Percentiles rank a stretch among this genome's conserved stretches.
These are phyloP conservation scores for Grigorovia jiainica DNA, from an alignment of 805 yeast genomes.

Conservation along the genomic window DNA sequence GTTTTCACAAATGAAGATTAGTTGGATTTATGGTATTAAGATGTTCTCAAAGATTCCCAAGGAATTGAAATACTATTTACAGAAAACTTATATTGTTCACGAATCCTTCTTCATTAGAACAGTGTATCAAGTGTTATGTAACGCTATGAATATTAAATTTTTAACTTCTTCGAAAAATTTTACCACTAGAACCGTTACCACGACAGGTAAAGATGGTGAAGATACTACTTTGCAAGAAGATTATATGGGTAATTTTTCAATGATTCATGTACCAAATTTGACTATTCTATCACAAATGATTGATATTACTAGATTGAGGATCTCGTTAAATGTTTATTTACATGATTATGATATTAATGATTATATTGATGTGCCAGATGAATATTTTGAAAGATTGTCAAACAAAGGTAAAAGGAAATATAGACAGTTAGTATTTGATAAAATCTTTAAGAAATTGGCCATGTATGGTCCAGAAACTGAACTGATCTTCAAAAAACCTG, in stretches of 20 bases:
- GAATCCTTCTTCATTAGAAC: conserved; percentile 86
- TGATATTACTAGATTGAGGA: conserved; percentile 68
- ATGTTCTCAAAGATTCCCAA: conserved; percentile 51
- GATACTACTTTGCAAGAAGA: conserved; percentile 9
- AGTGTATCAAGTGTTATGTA: conserved; percentile 58
- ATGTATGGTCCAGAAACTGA: conserved; percentile 36
- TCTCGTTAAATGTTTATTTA: conserved; percentile 65
- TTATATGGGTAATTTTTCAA: conserved; percentile 8
- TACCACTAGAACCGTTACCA: not conserved
- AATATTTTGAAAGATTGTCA: conserved; percentile 24
- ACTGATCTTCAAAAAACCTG: conserved; percentile 47
- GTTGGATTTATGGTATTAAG: conserved; percentile 66
- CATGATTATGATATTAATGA: conserved; percentile 49
- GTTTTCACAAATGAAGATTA: conserved; percentile 38
- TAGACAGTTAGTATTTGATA: conserved; percentile 37
- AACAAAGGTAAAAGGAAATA: conserved; percentile 26
- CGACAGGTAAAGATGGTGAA: not conserved
- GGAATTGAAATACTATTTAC: conserved; percentile 42
- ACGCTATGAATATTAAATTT: conserved; percentile 45
- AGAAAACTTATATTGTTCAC: conserved; percentile 70
- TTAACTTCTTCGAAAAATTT: conserved; percentile 9
- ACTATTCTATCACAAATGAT: conserved; percentile 49
- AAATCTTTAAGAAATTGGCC: conserved; percentile 40
- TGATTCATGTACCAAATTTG: conserved; percentile 38
- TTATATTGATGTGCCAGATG: conserved; percentile 39